phyloP scores from a whole-genome alignment of 2,329 filamentous ascomycete species.

The Ophiostoma perfectum region DNA sequence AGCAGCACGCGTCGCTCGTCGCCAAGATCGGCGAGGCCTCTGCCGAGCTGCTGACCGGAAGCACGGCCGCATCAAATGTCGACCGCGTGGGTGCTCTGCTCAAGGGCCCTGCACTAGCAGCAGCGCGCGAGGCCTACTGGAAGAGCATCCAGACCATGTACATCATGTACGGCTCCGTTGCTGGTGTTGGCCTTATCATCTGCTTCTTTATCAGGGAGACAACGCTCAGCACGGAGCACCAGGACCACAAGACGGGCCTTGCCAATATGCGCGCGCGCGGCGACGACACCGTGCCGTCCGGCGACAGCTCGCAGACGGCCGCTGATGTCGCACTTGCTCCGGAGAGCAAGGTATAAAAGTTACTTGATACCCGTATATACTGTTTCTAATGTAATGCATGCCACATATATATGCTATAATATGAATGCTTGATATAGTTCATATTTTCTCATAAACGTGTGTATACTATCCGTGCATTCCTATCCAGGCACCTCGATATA shows the following conservation, averaged over 20 bases:
- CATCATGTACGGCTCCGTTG: slow-evolving; percentile 48
- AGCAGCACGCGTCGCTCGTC: slow-evolving; percentile 32
- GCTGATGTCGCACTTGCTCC: not conserved
- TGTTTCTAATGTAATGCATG: not conserved
- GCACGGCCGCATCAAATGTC: slow-evolving; percentile 56
- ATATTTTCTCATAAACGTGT: not conserved
- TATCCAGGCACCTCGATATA: not conserved
- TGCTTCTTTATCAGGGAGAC: slow-evolving; percentile 46
- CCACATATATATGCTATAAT: not conserved
- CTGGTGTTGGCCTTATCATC: slow-evolving; percentile 43
- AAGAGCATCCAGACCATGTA: slow-evolving; percentile 51
- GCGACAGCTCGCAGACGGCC: slow-evolving; percentile 10
- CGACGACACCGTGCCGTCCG: slow-evolving; percentile 24
- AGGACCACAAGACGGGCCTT: slow-evolving; percentile 55
- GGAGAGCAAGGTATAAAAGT: not conserved
- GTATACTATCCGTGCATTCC: too few relatives aligned
- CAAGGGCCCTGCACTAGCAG: slow-evolving; percentile 39
- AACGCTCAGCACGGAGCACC: slow-evolving; percentile 50
- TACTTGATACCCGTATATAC: not conserved
- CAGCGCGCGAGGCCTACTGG: slow-evolving; percentile 46
- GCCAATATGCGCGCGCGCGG: slow-evolving; percentile 33
- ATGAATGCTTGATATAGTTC: not conserved
- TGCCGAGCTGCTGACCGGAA: slow-evolving; percentile 51
- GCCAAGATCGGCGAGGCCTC: slow-evolving; percentile 35
- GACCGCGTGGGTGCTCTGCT: slow-evolving; percentile 53